These are phyloP conservation scores for Datura wrightii DNA, from an alignment of 257 asterid genomes.

Conservation along the genomic window DNA sequence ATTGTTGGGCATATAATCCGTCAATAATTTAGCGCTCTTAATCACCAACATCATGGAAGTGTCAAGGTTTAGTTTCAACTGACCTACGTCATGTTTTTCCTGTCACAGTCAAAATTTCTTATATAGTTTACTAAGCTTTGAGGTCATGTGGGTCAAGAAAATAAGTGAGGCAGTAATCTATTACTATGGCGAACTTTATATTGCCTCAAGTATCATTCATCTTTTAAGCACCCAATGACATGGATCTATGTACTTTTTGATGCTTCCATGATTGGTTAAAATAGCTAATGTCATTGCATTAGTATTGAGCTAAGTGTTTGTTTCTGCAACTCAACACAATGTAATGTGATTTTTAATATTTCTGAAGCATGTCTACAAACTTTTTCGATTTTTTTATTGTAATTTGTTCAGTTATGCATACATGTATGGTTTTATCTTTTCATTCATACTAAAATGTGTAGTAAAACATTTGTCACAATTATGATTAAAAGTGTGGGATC, in stretches of 20 bases:
- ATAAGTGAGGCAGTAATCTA: background rate
- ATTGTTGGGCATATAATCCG: background rate
- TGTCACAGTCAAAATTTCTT: background rate
- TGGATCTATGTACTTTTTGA: background rate
- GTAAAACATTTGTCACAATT: background rate
- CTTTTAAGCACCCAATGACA: background rate
- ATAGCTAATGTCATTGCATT: background rate
- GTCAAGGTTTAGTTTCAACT: background rate
- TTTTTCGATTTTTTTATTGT: background rate
- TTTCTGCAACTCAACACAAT: background rate
- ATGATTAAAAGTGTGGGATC: background rate
- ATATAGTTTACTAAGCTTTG: background rate
- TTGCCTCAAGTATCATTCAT: background rate
- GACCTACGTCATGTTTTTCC: background rate
- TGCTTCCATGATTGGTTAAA: background rate
- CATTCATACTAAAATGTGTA: background rate
- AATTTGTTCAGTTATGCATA: background rate
- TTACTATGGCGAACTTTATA: background rate
- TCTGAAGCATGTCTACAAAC: background rate
- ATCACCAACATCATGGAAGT: background rate
- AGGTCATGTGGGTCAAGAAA: slow-evolving; percentile 1
- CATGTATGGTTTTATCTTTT: background rate
- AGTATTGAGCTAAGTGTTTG: background rate
- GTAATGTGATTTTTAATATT: slow-evolving; percentile 11
- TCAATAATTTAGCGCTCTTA: background rate